Conservation (phyloP, 1,139 yeast species). For the Candida smagusa region DNA sequence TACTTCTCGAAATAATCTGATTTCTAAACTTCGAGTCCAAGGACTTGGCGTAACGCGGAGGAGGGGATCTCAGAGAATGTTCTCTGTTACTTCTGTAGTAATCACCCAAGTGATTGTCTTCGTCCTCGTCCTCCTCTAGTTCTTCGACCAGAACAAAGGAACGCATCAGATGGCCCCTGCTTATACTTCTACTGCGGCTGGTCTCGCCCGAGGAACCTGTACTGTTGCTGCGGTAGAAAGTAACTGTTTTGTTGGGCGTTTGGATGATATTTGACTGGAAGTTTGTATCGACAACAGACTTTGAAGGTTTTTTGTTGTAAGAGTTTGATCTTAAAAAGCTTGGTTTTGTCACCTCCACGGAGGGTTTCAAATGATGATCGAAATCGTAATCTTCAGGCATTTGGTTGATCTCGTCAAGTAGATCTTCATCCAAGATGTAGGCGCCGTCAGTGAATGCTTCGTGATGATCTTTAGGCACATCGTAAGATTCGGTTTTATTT, state of each 20-base stretch:
- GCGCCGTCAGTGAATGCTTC: constrained; percentile 8
- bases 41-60: background rate
- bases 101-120: constrained; percentile 3
- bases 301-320: constrained; percentile 37
- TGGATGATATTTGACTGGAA: constrained; percentile 44
- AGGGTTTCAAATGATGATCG: constrained; percentile 27
- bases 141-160: constrained; percentile 25
- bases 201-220: constrained; percentile 13
- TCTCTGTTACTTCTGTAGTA: background rate
- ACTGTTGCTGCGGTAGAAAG: constrained; percentile 41
- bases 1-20: background rate
- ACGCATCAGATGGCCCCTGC: constrained; percentile 28
- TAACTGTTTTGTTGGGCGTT: constrained; percentile 52
- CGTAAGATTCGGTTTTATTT: constrained; percentile 1
- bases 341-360: constrained; percentile 2
- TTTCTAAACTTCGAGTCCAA: constrained; percentile 2
- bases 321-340: constrained; percentile 31
- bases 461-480: constrained; percentile 10
- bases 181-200: constrained; percentile 18
- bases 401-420: constrained; percentile 51
- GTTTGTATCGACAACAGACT: constrained; percentile 21
- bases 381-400: constrained; percentile 62
- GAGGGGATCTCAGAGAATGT: too few relatives aligned
- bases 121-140: constrained; percentile 16
- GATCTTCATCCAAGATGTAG: constrained; percentile 30